Percentiles rank a stretch among this genome's conserved stretches.
phyloP scores from a whole-genome alignment of 306 rosid genomes.

The Inga laurina region DNA sequence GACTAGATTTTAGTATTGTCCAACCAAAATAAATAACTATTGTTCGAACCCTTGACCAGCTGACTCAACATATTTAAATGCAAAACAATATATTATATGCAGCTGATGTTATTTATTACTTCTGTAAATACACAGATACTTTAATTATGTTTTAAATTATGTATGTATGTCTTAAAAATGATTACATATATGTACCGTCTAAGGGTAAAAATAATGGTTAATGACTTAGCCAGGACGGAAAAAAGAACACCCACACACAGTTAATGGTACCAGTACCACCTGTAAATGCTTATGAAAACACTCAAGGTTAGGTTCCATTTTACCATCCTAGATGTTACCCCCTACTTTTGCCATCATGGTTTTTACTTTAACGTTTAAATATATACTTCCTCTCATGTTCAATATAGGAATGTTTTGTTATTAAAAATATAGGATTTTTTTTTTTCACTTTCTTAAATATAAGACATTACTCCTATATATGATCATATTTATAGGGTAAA shows the following conservation, averaged over 20 bases:
- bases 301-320: not conserved
- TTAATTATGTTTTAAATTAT: not conserved
- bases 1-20: not conserved
- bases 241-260: too few species aligned
- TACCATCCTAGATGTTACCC: not conserved
- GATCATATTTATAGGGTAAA: too few species aligned
- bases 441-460: too few species aligned
- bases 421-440: too few species aligned
- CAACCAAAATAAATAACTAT: not conserved
- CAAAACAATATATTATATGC: not conserved
- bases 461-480: too few species aligned
- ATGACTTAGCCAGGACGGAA: not conserved
- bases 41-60: not conserved
- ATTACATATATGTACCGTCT: not conserved
- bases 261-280: not conserved
- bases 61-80: not conserved
- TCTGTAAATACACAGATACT: not conserved
- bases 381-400: too few species aligned
- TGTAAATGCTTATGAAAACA: not conserved
- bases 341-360: too few species aligned
- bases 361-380: too few species aligned
- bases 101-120: too few species aligned
- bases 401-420: too few species aligned
- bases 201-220: not conserved
- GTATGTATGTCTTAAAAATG: too few species aligned